Conservation (phyloP, 2,329 filamentous ascomycete species). For the Hypoxylon sp. region DNA sequence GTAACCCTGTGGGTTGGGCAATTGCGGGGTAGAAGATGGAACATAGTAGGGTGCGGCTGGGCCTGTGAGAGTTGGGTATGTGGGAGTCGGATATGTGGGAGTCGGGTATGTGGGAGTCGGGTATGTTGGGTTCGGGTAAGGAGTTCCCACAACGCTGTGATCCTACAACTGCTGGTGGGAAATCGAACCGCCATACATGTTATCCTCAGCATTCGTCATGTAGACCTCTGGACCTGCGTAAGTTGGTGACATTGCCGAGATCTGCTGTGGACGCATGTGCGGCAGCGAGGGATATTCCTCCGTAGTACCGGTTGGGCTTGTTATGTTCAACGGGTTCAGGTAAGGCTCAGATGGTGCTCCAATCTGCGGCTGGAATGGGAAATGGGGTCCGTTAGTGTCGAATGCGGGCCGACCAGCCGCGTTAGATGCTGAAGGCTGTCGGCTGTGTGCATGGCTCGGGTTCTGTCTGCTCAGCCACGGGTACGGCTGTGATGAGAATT, state of each 20-base stretch:
- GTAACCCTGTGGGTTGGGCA: not conserved
- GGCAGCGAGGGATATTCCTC: slow-evolving; percentile 44
- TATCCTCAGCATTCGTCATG: slow-evolving; percentile 41
- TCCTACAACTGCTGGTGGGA: slow-evolving; percentile 50
- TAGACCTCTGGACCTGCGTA: slow-evolving; percentile 45
- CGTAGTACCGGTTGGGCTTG: slow-evolving; percentile 6
- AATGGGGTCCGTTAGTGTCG: slow-evolving; percentile 31
- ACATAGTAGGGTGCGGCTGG: too few species aligned
- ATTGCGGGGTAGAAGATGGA: not conserved
- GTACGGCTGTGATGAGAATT: slow-evolving; percentile 36
- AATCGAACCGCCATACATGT: slow-evolving; percentile 41
- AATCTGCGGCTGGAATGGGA: slow-evolving; percentile 40
- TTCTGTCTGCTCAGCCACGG: slow-evolving; percentile 38
- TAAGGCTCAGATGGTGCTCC: slow-evolving; percentile 39
- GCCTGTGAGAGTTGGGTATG: too few species aligned
- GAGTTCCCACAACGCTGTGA: slow-evolving; percentile 30
- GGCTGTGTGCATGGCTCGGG: slow-evolving; percentile 36
- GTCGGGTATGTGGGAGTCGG: not conserved
- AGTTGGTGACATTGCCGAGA: slow-evolving; percentile 45
- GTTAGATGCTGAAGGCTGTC: slow-evolving; percentile 37
- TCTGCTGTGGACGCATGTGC: slow-evolving; percentile 42
- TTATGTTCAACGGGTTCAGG: slow-evolving; percentile 40
- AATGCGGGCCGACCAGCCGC: slow-evolving; percentile 32
- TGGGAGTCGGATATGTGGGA: too few species aligned
- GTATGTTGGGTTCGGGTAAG: not conserved